Percentiles rank a stretch among this genome's conserved stretches.
Evolutionary conservation across 75 land plant genomes (phyloP).

Genomic region (Cunninghamia lanceolata): DNA sequence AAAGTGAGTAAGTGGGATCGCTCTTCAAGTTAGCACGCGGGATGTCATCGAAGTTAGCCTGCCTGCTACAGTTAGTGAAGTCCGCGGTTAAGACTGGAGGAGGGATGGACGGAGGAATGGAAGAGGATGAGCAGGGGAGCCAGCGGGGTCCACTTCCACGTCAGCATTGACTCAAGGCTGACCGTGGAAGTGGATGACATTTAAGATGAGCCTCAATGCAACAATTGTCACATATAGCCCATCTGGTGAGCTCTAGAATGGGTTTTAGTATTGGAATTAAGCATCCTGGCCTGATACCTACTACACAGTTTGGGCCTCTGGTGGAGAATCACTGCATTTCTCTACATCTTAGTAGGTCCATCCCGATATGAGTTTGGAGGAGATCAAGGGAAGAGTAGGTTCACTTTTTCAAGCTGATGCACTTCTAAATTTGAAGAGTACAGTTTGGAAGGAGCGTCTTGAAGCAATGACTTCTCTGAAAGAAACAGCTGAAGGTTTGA

Average conservation of each 20-base stretch:
- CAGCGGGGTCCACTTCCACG: too few species aligned
- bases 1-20: too few species aligned
- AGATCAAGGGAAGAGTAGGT: slow-evolving; percentile 72
- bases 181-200: too few species aligned
- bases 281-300: neutral
- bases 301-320: slow-evolving; percentile 5
- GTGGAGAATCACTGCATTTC: neutral
- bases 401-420: slow-evolving; percentile 66
- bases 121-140: too few species aligned
- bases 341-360: slow-evolving; percentile 40
- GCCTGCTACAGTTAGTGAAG: too few species aligned
- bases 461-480: slow-evolving; percentile 85
- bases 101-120: too few species aligned
- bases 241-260: slow-evolving; percentile 53
- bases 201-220: too few species aligned
- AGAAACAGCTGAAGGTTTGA: slow-evolving; percentile 58
- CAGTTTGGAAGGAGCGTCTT: slow-evolving; percentile 97
- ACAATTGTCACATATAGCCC: slow-evolving; percentile 34
- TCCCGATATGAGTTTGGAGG: slow-evolving; percentile 98
- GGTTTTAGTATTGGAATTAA: slow-evolving; percentile 7
- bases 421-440: slow-evolving; percentile 75
- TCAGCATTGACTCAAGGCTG: too few species aligned
- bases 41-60: too few species aligned
- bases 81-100: too few species aligned
- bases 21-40: too few species aligned